These are phyloP conservation scores for Naganishia sp. DNA, from an alignment of 1,284 basidiomycete species.

Conservation along the genomic window DNA sequence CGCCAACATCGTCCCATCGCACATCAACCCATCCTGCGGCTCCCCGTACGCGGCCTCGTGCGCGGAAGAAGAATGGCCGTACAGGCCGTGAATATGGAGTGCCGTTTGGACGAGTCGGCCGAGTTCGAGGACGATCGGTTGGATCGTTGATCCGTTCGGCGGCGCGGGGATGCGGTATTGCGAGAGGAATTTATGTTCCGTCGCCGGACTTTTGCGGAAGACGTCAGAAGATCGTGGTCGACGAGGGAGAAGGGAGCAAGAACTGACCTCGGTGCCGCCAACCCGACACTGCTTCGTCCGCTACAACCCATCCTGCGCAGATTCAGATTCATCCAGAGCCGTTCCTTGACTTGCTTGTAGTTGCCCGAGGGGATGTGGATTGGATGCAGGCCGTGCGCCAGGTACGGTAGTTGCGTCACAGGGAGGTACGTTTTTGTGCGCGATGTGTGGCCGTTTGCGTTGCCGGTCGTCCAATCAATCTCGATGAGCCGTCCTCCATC, in stretches of 20 bases:
- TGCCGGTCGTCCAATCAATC: not conserved
- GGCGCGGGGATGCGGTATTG: constrained; percentile 23
- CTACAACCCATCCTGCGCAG: constrained; percentile 26
- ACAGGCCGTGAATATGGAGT: constrained; percentile 23
- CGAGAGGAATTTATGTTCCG: constrained; percentile 25
- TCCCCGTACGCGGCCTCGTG: not conserved
- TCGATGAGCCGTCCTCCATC: constrained; percentile 17
- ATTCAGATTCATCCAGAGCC: constrained; percentile 26
- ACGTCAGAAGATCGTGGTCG: not conserved
- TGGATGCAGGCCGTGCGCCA: constrained; percentile 5
- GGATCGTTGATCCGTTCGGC: not conserved
- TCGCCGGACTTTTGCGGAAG: constrained; percentile 15
- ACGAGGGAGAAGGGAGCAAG: no score
- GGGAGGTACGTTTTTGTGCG: constrained; percentile 1
- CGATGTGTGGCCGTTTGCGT: not conserved
- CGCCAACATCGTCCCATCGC: constrained; percentile 27
- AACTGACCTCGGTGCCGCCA: constrained; percentile 27
- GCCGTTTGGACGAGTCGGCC: constrained; percentile 22
- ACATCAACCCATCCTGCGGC: constrained; percentile 24
- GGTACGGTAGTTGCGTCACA: constrained; percentile 11
- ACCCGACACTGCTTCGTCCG: constrained; percentile 18
- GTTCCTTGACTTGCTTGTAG: constrained; percentile 22
- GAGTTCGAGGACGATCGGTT: constrained; percentile 22
- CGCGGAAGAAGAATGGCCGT: constrained; percentile 1
- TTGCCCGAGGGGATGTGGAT: constrained; percentile 22